These are phyloP conservation scores for Zygosaccharomyces sapae DNA, from an alignment of 1,139 yeast species.

Conservation along the genomic window DNA sequence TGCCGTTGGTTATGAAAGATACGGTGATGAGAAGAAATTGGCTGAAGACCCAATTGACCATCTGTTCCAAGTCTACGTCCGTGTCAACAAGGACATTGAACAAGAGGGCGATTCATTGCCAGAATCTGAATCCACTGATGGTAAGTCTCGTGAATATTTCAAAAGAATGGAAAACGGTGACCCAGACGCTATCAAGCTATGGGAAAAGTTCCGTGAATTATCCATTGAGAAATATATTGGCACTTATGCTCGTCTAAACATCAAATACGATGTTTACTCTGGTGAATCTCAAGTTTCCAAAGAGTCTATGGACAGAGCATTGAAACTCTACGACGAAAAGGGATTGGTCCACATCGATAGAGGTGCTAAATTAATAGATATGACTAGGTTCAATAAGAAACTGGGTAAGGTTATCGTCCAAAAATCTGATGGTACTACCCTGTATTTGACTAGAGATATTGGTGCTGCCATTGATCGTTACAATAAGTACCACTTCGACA, in stretches of 20 bases:
- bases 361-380: conserved; percentile 87
- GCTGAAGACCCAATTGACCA: conserved; percentile 85
- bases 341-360: conserved; percentile 78
- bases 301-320: conserved; percentile 65
- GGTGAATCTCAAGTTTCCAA: conserved; percentile 94
- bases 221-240: conserved; percentile 81
- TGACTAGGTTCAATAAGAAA: conserved; percentile 82
- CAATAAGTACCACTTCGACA: conserved; percentile 80
- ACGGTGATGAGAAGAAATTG: conserved; percentile 75
- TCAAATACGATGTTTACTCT: conserved; percentile 78
- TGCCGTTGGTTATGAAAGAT: conserved; percentile 86
- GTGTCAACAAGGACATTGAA: conserved; percentile 73
- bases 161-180: conserved; percentile 94
- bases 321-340: conserved; percentile 58
- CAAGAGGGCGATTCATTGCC: conserved; percentile 64
- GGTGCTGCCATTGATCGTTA: conserved; percentile 95
- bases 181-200: conserved; percentile 66
- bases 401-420: conserved; percentile 91
- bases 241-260: conserved; percentile 90
- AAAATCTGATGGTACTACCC: conserved; percentile 92
- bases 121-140: conserved; percentile 59
- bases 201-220: conserved; percentile 86
- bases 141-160: conserved; percentile 83
- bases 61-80: conserved; percentile 89
- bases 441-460: conserved; percentile 92